Evolutionary conservation across 495 filamentous ascomycete genomes (phyloP).

Genomic region (Emericellopsis terricola): DNA sequence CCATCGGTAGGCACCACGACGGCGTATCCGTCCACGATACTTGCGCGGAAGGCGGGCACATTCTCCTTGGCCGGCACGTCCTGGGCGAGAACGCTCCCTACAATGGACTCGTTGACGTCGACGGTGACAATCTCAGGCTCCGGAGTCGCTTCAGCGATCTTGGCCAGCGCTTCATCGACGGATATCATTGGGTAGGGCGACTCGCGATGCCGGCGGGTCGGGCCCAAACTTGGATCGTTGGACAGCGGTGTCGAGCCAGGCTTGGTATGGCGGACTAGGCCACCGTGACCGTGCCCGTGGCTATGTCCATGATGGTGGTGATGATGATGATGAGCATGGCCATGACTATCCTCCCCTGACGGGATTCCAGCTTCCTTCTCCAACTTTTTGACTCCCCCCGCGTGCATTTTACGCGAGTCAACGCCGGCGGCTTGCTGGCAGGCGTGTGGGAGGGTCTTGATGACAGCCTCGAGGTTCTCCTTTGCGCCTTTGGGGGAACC

Average conservation of each 20-base stretch:
- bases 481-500: constrained; percentile 93
- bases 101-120: constrained; percentile 41
- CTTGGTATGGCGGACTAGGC: constrained; percentile 53
- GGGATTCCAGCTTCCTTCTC: constrained; percentile 64
- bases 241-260: constrained; percentile 42
- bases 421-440: constrained; percentile 75
- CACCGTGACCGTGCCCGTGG: constrained; percentile 45
- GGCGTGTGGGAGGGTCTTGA: constrained; percentile 84
- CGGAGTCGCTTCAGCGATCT: constrained; percentile 55
- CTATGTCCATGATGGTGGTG: constrained; percentile 24
- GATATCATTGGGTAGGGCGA: constrained; percentile 89
- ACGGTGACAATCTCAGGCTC: constrained; percentile 30
- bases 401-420: constrained; percentile 65
- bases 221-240: constrained; percentile 68
- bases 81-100: constrained; percentile 64
- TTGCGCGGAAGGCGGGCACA: constrained; percentile 85
- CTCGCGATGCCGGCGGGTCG: constrained; percentile 55
- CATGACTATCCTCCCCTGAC: constrained; percentile 7
- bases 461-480: constrained; percentile 83
- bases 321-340: constrained; percentile 5
- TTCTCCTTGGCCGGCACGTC: constrained; percentile 63
- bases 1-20: constrained; percentile 41
- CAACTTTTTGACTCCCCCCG: constrained; percentile 63
- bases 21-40: constrained; percentile 95
- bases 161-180: constrained; percentile 59